Conservation (phyloP, 345 rosid species). For the Psidium guajava region DNA sequence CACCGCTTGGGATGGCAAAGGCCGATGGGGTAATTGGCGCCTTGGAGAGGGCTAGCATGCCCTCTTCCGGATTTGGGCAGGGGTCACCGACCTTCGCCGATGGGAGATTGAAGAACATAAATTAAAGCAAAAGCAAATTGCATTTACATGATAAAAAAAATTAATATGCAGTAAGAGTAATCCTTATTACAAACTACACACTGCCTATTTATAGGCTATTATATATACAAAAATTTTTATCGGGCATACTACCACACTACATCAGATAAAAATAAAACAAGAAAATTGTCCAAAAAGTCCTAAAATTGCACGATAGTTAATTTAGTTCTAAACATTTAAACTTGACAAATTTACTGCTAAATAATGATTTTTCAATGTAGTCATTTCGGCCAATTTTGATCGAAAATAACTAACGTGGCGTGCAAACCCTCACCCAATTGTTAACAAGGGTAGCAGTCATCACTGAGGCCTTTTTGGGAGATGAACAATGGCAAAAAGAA, state of each 20-base stretch:
- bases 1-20: no score
- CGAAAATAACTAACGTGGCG: fast-evolving
- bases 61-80: no score
- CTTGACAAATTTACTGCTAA: no score
- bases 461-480: fast-evolving
- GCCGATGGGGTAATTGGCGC: no score
- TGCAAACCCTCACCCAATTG: fast-evolving
- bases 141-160: background rate
- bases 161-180: background rate
- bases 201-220: background rate
- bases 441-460: background rate
- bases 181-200: background rate
- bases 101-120: background rate
- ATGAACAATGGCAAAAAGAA: background rate
- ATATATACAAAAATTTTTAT: background rate
- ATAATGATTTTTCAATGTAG: no score
- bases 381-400: no score
- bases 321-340: no score
- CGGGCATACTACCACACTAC: background rate
- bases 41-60: no score
- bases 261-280: background rate
- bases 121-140: background rate
- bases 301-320: background rate
- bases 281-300: background rate
- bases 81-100: no score